phyloP scores from a whole-genome alignment of 23 red algal species.

The Chondrus crispus region DNA sequence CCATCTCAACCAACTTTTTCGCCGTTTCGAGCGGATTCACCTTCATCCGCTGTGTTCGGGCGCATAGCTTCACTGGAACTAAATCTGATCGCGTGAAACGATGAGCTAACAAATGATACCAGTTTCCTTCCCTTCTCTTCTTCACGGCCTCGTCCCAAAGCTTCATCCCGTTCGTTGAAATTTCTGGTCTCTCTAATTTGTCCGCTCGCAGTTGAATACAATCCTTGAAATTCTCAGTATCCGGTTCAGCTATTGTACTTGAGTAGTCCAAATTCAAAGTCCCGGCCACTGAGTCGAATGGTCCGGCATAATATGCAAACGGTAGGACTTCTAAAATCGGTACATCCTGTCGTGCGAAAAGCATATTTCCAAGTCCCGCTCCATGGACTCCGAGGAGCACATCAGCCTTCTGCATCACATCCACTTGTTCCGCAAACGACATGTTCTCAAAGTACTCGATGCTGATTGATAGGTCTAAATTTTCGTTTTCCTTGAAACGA shows the following conservation, averaged over 20 bases:
- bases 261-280: constrained; percentile 45
- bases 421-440: constrained; percentile 66
- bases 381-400: constrained; percentile 71
- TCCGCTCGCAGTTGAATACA: constrained; percentile 39
- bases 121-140: constrained; percentile 21
- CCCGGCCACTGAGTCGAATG: constrained; percentile 47
- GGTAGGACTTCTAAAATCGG: constrained; percentile 71
- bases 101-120: constrained; percentile 15
- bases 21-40: constrained; percentile 25
- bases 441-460: constrained; percentile 79
- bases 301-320: constrained; percentile 73
- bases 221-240: constrained; percentile 53
- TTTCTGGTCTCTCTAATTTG: neutral
- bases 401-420: constrained; percentile 76
- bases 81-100: neutral
- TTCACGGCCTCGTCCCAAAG: constrained; percentile 28
- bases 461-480: constrained; percentile 8
- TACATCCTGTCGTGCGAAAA: constrained; percentile 59
- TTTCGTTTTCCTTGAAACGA: neutral
- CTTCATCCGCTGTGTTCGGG: constrained; percentile 44
- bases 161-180: constrained; percentile 1
- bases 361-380: constrained; percentile 60
- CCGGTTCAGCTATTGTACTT: constrained; percentile 67
- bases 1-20: constrained; percentile 11
- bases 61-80: constrained; percentile 30